Evolutionary conservation across 176 grass and related monocot genomes (phyloP).

Genomic region (Themeda triandra): DNA sequence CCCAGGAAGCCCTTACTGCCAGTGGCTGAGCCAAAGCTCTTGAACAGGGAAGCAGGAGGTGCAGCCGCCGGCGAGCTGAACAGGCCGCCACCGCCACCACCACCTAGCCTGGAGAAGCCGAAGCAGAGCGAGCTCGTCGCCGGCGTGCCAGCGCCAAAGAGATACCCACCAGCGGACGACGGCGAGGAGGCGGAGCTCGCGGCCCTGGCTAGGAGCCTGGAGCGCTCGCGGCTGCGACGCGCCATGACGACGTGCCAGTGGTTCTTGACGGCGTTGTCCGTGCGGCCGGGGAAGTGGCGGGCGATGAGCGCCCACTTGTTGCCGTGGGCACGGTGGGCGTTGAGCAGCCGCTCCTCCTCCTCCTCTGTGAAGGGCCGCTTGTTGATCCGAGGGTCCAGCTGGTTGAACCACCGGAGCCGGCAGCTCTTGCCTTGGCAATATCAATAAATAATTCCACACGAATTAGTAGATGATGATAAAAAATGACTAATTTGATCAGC

Average conservation of each 20-base stretch:
- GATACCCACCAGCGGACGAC: not conserved
- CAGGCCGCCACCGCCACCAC: not conserved
- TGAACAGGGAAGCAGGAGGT: not conserved
- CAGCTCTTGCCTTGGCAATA: conserved; percentile 73
- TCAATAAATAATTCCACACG: not conserved
- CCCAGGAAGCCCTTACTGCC: not conserved
- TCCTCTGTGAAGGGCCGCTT: conserved; percentile 70
- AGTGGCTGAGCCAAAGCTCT: not conserved
- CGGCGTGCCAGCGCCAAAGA: not conserved
- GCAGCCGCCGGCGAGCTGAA: not conserved
- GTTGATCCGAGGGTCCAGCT: conserved; percentile 83
- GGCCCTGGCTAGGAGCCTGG: conserved; percentile 19
- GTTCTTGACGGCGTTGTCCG: conserved; percentile 94
- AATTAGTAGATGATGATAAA: not conserved
- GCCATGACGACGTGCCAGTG: conserved; percentile 94
- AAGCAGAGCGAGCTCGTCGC: conserved; percentile 29
- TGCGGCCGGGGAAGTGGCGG: conserved; percentile 74
- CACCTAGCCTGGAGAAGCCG: conserved; percentile 27
- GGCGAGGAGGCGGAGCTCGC: not conserved
- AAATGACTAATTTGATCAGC: not conserved
- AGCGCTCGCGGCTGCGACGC: conserved; percentile 56
- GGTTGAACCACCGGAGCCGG: conserved; percentile 92
- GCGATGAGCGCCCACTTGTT: conserved; percentile 86
- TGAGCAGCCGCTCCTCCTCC: conserved; percentile 71
- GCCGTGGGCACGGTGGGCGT: conserved; percentile 62